These are phyloP conservation scores for Gymnopilus dilepis DNA, from an alignment of 768 basidiomycete genomes.

Conservation along the genomic window DNA sequence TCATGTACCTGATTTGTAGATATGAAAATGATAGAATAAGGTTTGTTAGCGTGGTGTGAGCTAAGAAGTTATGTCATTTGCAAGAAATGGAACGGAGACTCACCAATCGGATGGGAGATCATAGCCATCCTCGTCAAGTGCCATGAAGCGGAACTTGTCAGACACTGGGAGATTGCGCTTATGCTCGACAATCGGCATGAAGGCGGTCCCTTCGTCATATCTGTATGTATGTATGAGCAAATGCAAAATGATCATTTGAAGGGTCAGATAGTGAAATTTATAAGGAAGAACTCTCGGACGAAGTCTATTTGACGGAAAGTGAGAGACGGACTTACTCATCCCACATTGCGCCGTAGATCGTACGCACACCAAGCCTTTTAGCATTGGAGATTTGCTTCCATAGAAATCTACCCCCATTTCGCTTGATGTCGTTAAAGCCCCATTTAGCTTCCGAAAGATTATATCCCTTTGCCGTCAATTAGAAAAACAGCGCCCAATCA, in stretches of 20 bases:
- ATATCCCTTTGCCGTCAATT: slow-evolving; percentile 53
- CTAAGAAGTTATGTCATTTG: slow-evolving; percentile 1
- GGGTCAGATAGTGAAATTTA: neutral
- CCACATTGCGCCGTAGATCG: slow-evolving; percentile 87
- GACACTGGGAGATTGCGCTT: slow-evolving; percentile 64
- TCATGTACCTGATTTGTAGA: slow-evolving; percentile 64
- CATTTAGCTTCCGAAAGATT: slow-evolving; percentile 76
- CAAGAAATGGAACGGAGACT: slow-evolving; percentile 28
- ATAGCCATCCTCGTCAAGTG: slow-evolving; percentile 79
- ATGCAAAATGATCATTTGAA: neutral
- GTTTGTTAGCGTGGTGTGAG: neutral
- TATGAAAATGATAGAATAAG: neutral
- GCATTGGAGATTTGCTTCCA: slow-evolving; percentile 82
- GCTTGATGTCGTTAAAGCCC: slow-evolving; percentile 72
- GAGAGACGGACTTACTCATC: slow-evolving; percentile 60
- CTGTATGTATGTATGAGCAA: slow-evolving; percentile 41
- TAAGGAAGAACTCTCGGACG: neutral
- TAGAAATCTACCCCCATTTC: slow-evolving; percentile 77
- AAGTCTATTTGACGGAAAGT: slow-evolving; percentile 5
- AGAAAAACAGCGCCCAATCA: slow-evolving; percentile 13
- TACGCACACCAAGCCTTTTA: slow-evolving; percentile 61
- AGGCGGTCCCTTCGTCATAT: slow-evolving; percentile 86
- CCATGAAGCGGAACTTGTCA: slow-evolving; percentile 65
- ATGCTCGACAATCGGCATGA: slow-evolving; percentile 72
- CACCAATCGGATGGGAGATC: slow-evolving; percentile 84